Evolutionary conservation across 2,329 filamentous ascomycete species (phyloP), one percentile per base, ranked within the genome.

Genomic region (Alternaria sp.): DNA sequence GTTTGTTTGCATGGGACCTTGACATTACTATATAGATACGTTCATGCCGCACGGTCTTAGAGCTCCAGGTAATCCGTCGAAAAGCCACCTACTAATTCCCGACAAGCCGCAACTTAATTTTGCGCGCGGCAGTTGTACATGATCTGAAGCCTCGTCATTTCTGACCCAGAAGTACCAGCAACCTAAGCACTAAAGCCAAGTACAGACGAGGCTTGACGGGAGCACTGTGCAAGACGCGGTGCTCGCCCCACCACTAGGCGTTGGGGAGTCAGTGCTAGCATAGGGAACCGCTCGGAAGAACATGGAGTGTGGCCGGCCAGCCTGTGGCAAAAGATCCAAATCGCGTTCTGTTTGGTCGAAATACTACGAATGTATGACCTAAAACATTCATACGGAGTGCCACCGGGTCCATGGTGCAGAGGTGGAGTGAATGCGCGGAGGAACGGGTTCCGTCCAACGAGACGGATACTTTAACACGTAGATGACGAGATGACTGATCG

Each of bases 151-250:
- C 34, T 28, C 17, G 45, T 55, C 33, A 29, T 42, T 56, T 50
- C 33, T 44, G 49, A 51, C 51, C 46, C 53, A 61, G 33, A 36
- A 33, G 51, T 34, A 41, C 41, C 66, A 68, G 61, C 65, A 56
- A 28, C 10, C 50, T 51, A 68, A 66, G 66, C 66, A 66, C 60
- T 61, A 60, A 45, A 34, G 63, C 66, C 56, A 67, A 68, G 66
- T 54, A 41, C 50, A 61, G 56, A 55, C 60, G 58, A 67, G 62
- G 45, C 51, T 56, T 48, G 44, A 48, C 29, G 24, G 44, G 7
- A 48, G 31, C 33, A 34, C 44, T 26, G 26, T 48, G 44, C 31
- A 39, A n/a, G 41, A 37, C 9, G 26, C 17, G n/a, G 41, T 6
- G n/a, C 24, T 45, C 24, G 51, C 42, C 41, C 40, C 51, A 48